Percentiles rank a stretch among this genome's conserved stretches.
Evolutionary conservation across 2,329 filamentous ascomycete genomes (phyloP).

Genomic region (Metarhizium album): DNA sequence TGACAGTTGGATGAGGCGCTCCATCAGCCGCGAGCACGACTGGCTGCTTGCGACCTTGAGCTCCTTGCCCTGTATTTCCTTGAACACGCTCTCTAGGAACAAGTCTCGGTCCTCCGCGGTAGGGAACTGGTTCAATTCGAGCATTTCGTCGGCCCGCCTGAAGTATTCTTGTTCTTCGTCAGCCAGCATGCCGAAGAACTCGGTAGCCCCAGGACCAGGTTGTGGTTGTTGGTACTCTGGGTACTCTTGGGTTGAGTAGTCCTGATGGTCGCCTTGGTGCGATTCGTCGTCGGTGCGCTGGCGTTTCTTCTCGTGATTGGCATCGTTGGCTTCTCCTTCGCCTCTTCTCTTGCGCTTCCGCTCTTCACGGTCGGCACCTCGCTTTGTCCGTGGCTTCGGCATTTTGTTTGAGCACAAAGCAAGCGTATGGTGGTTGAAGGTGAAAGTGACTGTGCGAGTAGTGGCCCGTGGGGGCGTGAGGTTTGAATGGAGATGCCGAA

Average conservation of each 20-base stretch:
- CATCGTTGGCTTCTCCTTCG: conserved; percentile 11
- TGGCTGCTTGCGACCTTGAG: conserved; percentile 94
- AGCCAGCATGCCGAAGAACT: conserved; percentile 89
- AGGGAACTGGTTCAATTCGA: conserved; percentile 81
- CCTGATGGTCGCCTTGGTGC: background rate
- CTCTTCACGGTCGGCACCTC: conserved; percentile 27
- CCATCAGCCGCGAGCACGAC: conserved; percentile 86
- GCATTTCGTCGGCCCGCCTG: conserved; percentile 74
- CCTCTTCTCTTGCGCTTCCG: conserved; percentile 26
- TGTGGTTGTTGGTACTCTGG: conserved; percentile 15
- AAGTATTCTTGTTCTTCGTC: conserved; percentile 96
- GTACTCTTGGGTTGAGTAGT: conserved; percentile 11
- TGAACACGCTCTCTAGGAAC: conserved; percentile 73
- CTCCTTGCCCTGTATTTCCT: conserved; percentile 83
- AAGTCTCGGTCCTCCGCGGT: conserved; percentile 59
- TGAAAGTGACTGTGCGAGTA: background rate
- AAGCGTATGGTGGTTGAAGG: background rate
- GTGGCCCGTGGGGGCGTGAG: background rate
- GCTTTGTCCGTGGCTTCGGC: conserved; percentile 34
- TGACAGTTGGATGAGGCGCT: conserved; percentile 77
- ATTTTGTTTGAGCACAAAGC: conserved; percentile 16
- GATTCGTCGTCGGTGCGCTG: conserved; percentile 8
- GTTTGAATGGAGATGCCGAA: background rate
- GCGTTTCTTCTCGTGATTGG: conserved; percentile 14
- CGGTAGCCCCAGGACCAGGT: conserved; percentile 39